Percentiles rank a stretch among this genome's conserved stretches.
These are phyloP conservation scores for Actinomucor elegans DNA, from an alignment of 371 early-diverging fungal genomes.

Conservation along the genomic window DNA sequence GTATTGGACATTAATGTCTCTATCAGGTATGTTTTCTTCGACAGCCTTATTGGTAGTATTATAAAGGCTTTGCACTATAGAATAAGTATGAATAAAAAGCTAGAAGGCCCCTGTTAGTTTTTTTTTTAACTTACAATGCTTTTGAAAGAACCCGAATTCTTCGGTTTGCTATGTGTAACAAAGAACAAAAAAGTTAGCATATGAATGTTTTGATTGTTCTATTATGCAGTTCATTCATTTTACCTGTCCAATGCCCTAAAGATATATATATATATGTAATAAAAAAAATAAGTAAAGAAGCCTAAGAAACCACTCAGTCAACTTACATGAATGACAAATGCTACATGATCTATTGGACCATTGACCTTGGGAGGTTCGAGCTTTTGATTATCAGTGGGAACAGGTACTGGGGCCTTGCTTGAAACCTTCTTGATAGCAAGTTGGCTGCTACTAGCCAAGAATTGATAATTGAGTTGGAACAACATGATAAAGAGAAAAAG, in stretches of 20 bases:
- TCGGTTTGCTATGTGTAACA: constrained; percentile 48
- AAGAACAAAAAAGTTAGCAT: too few species aligned
- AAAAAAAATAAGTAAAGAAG: too few species aligned
- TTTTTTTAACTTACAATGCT: constrained; percentile 42
- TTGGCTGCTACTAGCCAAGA: neutral
- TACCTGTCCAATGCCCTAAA: constrained; percentile 71
- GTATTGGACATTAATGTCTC: constrained; percentile 48
- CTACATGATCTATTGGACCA: constrained; percentile 39
- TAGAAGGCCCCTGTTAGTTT: too few species aligned
- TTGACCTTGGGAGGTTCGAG: constrained; percentile 19
- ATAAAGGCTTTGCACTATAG: constrained; percentile 46
- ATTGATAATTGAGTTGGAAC: constrained; percentile 6
- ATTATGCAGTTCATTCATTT: neutral
- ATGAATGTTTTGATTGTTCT: neutral
- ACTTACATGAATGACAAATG: constrained; percentile 62
- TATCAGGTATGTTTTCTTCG: constrained; percentile 48
- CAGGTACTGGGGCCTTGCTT: too few species aligned
- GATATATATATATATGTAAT: neutral
- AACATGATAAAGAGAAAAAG: neutral
- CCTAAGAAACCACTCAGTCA: too few species aligned
- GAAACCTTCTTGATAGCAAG: too few species aligned
- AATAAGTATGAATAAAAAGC: neutral
- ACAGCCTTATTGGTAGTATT: constrained; percentile 51
- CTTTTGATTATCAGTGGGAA: constrained; percentile 4
- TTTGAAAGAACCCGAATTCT: constrained; percentile 54